Evolutionary conservation across 805 yeast species (phyloP), one percentile per base, ranked within the genome.

Genomic region (Schizosaccharomyces lindneri): DNA sequence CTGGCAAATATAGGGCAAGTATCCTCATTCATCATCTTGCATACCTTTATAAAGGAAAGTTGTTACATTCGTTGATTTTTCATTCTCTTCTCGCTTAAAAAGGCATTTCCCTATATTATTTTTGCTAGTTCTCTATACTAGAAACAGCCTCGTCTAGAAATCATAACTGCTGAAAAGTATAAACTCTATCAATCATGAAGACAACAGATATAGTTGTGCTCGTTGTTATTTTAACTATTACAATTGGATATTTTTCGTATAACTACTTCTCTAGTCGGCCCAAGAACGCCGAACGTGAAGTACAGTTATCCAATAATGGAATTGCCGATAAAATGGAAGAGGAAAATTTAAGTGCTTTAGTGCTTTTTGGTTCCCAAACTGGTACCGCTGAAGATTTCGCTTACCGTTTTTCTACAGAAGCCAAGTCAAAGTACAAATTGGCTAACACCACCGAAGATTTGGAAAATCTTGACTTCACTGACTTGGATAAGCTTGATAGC

Each of bases 381-480:
- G 98, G 98, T 65, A 93, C 98, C 19, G 95, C 97, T 55, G 98
- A 93, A 73, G 98, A 93, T 69, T 90, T 88, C 68, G 95, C 97
- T 21, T 80, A 84, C 67, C 86, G 90, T 70, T 82, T 88, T 66
- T 81, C 95, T 59, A 88, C 89, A 70, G 98, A 93, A 70, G 81
- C 90, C 67, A 81, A 82, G 66, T 76, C 94, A 32, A 79, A 84
- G 70, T 89, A 84, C 70, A 87, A 89, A 57, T 77, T 93, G 66
- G 81, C 82, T 65, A 81, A 90, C 2, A 81, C 93, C 84, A 81
- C 84, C 63, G 93, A 84, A 7, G 97, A 90, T 72, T 77, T 88
- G 61, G 95, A 89, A 55, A 90, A 86, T 68, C 88, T 82, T 69
- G 97, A 90, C 66, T 84, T 78, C 68, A 95, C 88, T 55, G 81